Conservation (phyloP, 257 asterid genomes). For the Forsythia suspensa region DNA sequence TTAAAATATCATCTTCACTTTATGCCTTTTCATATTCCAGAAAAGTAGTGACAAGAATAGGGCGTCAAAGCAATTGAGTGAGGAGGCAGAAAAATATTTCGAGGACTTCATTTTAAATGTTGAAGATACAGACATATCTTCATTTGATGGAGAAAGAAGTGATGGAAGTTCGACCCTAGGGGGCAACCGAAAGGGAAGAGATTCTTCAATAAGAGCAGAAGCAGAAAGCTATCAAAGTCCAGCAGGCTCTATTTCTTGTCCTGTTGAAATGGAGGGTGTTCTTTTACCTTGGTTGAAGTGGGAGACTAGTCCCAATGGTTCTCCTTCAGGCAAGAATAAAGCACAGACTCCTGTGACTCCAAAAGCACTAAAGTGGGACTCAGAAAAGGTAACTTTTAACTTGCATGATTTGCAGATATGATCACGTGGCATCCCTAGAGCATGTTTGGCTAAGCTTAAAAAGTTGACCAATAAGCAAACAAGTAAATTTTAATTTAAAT, state of each 20-base stretch:
- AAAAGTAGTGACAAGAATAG: constrained; percentile 66
- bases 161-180: constrained; percentile 78
- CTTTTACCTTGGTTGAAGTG: constrained; percentile 56
- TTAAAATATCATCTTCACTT: neutral
- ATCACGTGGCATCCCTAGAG: neutral
- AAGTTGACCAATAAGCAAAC: no score
- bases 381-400: constrained; percentile 34
- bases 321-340: constrained; percentile 26
- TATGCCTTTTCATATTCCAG: constrained; percentile 40
- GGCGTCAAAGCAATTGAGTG: constrained; percentile 52
- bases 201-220: constrained; percentile 18
- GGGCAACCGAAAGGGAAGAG: constrained; percentile 46
- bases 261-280: constrained; percentile 47
- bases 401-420: neutral
- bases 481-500: no score
- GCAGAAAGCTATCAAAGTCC: constrained; percentile 33
- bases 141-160: constrained; percentile 93
- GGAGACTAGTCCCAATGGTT: constrained; percentile 51
- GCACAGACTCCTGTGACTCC: constrained; percentile 38
- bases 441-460: neutral
- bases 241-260: constrained; percentile 24
- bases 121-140: constrained; percentile 90
- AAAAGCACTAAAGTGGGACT: constrained; percentile 36
- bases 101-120: constrained; percentile 80
- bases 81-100: constrained; percentile 80